Conservation (phyloP, 1,139 yeast genomes). For the Lodderomyces theae region DNA sequence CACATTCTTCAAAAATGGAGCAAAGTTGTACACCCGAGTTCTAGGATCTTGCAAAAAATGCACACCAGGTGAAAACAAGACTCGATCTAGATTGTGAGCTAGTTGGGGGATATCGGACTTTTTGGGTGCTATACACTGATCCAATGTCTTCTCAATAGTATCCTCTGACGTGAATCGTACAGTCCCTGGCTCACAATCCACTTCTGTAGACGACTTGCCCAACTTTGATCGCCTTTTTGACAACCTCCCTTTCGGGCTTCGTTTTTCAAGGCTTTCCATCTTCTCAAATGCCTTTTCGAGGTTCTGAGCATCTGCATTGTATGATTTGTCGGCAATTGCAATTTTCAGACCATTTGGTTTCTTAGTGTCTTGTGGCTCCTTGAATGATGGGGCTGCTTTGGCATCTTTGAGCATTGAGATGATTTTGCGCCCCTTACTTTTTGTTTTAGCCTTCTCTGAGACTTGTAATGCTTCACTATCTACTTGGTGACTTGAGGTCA, state of each 20-base stretch:
- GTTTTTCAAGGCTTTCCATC: neutral
- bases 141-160: constrained; percentile 14
- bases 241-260: neutral
- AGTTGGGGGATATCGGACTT: constrained; percentile 37
- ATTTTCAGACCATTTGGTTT: neutral
- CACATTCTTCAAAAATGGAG: constrained; percentile 58
- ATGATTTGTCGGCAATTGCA: neutral
- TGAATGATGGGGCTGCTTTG: neutral
- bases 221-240: constrained; percentile 2
- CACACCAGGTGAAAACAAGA: constrained; percentile 78
- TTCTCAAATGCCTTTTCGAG: neutral
- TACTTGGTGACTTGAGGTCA: too few relatives aligned
- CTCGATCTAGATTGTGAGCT: constrained; percentile 64
- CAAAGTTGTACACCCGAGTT: constrained; percentile 68
- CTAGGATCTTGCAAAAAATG: constrained; percentile 78
- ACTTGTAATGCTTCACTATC: too few relatives aligned
- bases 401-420: too few relatives aligned
- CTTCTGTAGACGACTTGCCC: neutral
- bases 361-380: neutral
- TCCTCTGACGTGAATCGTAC: constrained; percentile 5
- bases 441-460: too few relatives aligned
- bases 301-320: neutral
- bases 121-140: constrained; percentile 26
- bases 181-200: neutral
- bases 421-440: too few relatives aligned